Evolutionary conservation across 306 rosid species (phyloP).

Genomic region (Prunus persica): Prunus_persica_NCBIv2 NC_034009.1:37763501-37764000

Average conservation of each 20-base stretch:
- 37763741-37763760: constrained; percentile 42
- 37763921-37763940: no score
- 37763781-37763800: constrained; percentile 5
- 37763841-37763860: constrained; percentile 23
- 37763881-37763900: no score
- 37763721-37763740: constrained; percentile 52
- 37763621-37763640: background rate
- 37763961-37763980: background rate
- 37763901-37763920: no score
- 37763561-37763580: constrained; percentile 52
- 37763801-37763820: constrained; percentile 55
- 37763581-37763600: constrained; percentile 47
- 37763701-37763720: constrained; percentile 22
- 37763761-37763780: constrained; percentile 26
- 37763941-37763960: no score
- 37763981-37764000: no score
- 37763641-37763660: constrained; percentile 33
- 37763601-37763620: constrained; percentile 45
- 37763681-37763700: constrained; percentile 34
- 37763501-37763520: constrained; percentile 31
- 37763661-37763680: constrained; percentile 47
- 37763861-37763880: background rate
- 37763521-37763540: constrained; percentile 62
- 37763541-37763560: constrained; percentile 37
- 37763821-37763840: constrained; percentile 48